These are phyloP conservation scores for Candida piceae DNA, from an alignment of 805 yeast species.

Conservation along the genomic window DNA sequence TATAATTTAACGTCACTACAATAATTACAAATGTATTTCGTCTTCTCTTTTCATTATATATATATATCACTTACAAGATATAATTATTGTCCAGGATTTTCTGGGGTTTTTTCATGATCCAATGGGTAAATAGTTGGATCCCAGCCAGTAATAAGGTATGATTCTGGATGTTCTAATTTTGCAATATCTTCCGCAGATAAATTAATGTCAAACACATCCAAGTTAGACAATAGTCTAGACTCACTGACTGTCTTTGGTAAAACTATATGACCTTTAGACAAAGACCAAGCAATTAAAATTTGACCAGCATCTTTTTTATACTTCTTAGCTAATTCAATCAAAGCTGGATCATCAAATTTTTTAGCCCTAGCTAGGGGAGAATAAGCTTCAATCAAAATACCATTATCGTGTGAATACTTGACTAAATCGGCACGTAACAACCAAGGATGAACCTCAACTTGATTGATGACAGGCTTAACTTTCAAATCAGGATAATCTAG, in stretches of 20 bases:
- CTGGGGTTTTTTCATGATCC: conserved; percentile 10
- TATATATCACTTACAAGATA: too few relatives aligned
- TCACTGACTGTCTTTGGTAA: conserved; percentile 32
- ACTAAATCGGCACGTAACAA: conserved; percentile 40
- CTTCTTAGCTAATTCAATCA: conserved; percentile 42
- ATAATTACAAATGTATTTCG: too few relatives aligned
- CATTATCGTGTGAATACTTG: conserved; percentile 38
- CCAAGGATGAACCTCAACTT: conserved; percentile 50
- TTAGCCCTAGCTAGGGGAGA: conserved; percentile 58
- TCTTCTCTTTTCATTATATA: too few relatives aligned
- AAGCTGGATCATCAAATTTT: conserved; percentile 38
- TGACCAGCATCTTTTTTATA: conserved; percentile 49
- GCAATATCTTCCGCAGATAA: conserved; percentile 34
- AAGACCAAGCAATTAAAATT: conserved; percentile 63
- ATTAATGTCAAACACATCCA: conserved; percentile 37
- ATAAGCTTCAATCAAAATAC: conserved; percentile 54
- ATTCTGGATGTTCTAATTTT: conserved; percentile 25
- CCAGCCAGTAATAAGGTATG: conserved; percentile 16
- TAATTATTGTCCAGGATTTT: too few relatives aligned
- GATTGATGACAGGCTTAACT: conserved; percentile 42
- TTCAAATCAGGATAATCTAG: conserved; percentile 40
- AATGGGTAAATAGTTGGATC: conserved; percentile 18
- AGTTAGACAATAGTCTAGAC: conserved; percentile 37
- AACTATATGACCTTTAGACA: conserved; percentile 52
- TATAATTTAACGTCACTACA: too few relatives aligned